Base-by-base conservation (phyloP, 768 basidiomycete genomes). In the Rhizopogon sp. region DNA sequence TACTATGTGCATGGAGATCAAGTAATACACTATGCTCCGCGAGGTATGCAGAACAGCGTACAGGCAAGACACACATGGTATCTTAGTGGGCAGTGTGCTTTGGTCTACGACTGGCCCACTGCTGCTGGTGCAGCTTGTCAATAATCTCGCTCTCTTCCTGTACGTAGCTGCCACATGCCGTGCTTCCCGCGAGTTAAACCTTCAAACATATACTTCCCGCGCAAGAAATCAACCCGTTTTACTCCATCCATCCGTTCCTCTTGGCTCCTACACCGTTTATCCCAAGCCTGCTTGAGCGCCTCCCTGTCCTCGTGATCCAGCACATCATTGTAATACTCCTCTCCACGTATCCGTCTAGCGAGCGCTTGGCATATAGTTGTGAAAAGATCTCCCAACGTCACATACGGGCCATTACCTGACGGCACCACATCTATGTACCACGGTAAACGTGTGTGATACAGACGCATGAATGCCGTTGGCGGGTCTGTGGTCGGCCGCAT, bases 141-240 rank as follows among this genome's bases (percentile, higher is more conserved):
- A 4, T 4, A 11, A 17, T 33, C 6, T 46, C 31, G 41, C 1
- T 17, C 65, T 43, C 56, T 70, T 51, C 67, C 72, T 39, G 81
- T 78, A 68, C 80, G 85, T 64, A 88, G 76, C 68, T 85, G 81
- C 82, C 84, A 87, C 68, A 81, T 73, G 7, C 86, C 85, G 35
- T 79, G 75, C 60, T 73, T 77, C 2, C 78, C 77, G 51, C 77
- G 76, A 46, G 65, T 66, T 55, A 88, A 66, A 6, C 87, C 87
- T 53, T 76, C 70, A 66, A 86, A 79, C 8, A 80, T 62, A 45
- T 70, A 66, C 56, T 76, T 76, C 37, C 74, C 75, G 13, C 80
- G 80, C 68, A 88, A 67, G 60, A 77, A 88, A 69, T 88, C 86
- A 5, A 88, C 75, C 49, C 75, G 75, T 53, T 74, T 71, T 22